Evolutionary conservation across 345 rosid genomes (phyloP), one percentile per base, ranked within the genome.

Genomic region (Rhodamnia rubescens): DNA sequence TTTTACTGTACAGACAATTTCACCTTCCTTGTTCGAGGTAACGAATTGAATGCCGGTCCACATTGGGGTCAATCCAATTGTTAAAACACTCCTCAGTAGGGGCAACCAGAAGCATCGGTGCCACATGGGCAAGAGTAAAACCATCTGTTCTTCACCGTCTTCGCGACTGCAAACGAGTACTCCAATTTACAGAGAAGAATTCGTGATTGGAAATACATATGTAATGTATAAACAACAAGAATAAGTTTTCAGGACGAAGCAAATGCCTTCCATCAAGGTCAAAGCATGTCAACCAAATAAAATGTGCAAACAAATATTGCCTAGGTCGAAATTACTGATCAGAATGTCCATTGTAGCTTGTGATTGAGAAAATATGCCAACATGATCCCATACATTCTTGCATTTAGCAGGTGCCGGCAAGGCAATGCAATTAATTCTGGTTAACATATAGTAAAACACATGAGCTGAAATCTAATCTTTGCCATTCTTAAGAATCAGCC

Each of bases 1-100:
- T n/a, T 85, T 95, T 92, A 92, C 99, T 6, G 83, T 93, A 75
- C 98, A 95, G 86, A 92, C 98, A 84, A 83, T 93, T 86, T 88
- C 95, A 78, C 98, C 98, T 53, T 49, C 94, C 74, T 83, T 95
- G 61, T 97, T 97, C 74, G 95, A 95, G 98, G 99, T 96, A 89
- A 89, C 29, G 15, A 27, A 47, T 53, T 40, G 56, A 42, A 16
- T 47, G 56, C 84, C 27, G 0, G 52, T 56, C 80, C 16, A 81
- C 20, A 22, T 64, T 64, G 42, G 8, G 75, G 75, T 16, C 29
- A 64, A 64, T 64, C 3, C 40, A 36, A 36, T 36, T 36, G 40
- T 36, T 36, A 2, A 36, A 36, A 32, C 8, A 29, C 22, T 64
- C 44, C 0, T 64, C 75, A 29, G 40, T 32, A 5, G 75, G 7